Conservation (phyloP, 1,139 yeast species). For the Taphrina wiesneri region DNA sequence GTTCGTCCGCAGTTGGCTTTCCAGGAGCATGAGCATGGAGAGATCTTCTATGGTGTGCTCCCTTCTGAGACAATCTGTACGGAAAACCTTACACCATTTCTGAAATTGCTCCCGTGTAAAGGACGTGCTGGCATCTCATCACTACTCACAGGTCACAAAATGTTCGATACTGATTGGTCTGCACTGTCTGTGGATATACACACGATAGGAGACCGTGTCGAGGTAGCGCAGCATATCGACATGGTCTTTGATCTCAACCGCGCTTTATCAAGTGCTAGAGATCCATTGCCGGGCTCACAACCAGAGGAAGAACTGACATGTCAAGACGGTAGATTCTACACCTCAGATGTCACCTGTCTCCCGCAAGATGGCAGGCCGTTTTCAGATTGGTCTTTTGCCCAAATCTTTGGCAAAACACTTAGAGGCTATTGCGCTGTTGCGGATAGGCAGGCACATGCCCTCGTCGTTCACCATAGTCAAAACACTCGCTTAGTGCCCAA, state of each 20-base stretch:
- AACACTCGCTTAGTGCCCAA: conserved; percentile 15
- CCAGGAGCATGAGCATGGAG: conserved; percentile 39
- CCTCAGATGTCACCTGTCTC: conserved; percentile 70
- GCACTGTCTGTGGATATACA: conserved; percentile 82
- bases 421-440: conserved; percentile 33
- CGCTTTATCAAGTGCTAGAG: conserved; percentile 52
- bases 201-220: conserved; percentile 52
- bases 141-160: conserved; percentile 85
- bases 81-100: conserved; percentile 90
- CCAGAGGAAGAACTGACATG: conserved; percentile 70
- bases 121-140: conserved; percentile 90
- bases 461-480: conserved; percentile 7
- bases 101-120: conserved; percentile 85
- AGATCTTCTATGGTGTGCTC: conserved; percentile 73
- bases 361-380: conserved; percentile 60
- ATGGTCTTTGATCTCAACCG: conserved; percentile 73
- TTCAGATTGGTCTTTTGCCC: conserved; percentile 58
- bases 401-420: conserved; percentile 52
- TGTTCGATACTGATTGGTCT: conserved; percentile 95
- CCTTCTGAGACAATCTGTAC: conserved; percentile 98
- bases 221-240: conserved; percentile 70
- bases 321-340: conserved; percentile 58
- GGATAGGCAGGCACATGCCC: neutral
- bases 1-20: conserved; percentile 65
- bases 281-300: conserved; percentile 51